Evolutionary conservation across 2,329 filamentous ascomycete genomes (phyloP).

Genomic region (Myriangium duriaei): DNA sequence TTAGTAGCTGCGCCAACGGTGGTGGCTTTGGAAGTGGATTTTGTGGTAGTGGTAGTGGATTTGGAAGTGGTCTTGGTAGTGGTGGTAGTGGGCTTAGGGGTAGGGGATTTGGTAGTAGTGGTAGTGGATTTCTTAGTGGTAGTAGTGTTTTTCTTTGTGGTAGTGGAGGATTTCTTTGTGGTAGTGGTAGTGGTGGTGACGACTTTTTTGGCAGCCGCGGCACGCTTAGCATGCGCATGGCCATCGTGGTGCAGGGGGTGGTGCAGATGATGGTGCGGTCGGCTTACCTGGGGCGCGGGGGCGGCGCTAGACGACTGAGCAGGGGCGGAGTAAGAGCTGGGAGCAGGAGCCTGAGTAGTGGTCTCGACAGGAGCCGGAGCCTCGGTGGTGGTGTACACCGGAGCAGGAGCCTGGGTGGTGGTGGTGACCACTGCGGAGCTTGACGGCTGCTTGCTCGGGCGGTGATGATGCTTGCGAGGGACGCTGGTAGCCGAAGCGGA

Average conservation of each 20-base stretch:
- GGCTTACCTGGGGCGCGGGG: conserved; percentile 2
- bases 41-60: conserved; percentile 5
- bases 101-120: conserved; percentile 8
- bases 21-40: background rate
- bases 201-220: background rate
- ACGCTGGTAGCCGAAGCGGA: conserved; percentile 11
- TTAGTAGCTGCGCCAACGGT: conserved; percentile 6
- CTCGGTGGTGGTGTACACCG: conserved; percentile 8
- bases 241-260: conserved; percentile 10
- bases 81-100: conserved; percentile 7
- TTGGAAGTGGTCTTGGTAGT: conserved; percentile 3
- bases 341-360: conserved; percentile 12
- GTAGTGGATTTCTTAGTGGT: conserved; percentile 8
- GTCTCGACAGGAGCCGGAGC: conserved; percentile 11
- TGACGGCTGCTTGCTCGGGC: conserved; percentile 1
- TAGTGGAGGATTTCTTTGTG: too few relatives aligned
- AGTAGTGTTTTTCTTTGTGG: conserved; percentile 2
- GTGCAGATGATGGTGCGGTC: conserved; percentile 1
- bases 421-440: background rate
- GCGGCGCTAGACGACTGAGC: conserved; percentile 11
- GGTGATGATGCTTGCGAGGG: conserved; percentile 12
- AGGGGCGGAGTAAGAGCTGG: conserved; percentile 11
- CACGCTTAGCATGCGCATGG: conserved; percentile 36
- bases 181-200: conserved; percentile 5
- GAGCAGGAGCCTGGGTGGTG: conserved; percentile 6